Conservation (phyloP, 768 basidiomycete genomes). For the Psilocybe tampanensis region DNA sequence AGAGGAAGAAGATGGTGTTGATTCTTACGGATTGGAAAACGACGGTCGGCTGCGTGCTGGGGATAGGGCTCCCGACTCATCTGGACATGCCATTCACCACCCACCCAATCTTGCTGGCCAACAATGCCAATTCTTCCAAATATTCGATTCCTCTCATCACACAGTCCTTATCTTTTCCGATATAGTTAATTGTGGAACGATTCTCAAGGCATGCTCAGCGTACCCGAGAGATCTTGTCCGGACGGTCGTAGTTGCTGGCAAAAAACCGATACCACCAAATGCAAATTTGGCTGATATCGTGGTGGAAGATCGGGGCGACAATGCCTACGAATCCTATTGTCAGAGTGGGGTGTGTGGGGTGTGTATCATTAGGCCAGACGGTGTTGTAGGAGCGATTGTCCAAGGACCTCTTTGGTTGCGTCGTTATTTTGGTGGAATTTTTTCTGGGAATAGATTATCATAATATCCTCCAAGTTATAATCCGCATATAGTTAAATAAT, state of each 20-base stretch:
- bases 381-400: conserved; percentile 43
- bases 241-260: conserved; percentile 29
- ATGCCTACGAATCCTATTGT: conserved; percentile 43
- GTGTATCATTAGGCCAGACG: conserved; percentile 48
- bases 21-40: conserved; percentile 28
- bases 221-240: conserved; percentile 27
- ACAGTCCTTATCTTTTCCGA: conserved; percentile 43
- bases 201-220: conserved; percentile 15
- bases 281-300: conserved; percentile 27
- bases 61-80: conserved; percentile 49
- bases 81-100: conserved; percentile 23
- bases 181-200: conserved; percentile 19
- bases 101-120: conserved; percentile 15
- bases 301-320: conserved; percentile 36
- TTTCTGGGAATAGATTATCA: conserved; percentile 6
- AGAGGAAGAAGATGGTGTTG: conserved; percentile 15
- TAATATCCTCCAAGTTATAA: neutral
- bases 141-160: conserved; percentile 37
- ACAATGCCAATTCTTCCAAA: conserved; percentile 32
- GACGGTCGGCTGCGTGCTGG: conserved; percentile 37
- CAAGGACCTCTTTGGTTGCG: conserved; percentile 30
- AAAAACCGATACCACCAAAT: conserved; percentile 9
- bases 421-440: conserved; percentile 37
- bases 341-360: conserved; percentile 31
- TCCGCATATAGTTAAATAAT: no score